Conservation (phyloP, 163 green algal species). For the Scenedesmus sp. region DNA sequence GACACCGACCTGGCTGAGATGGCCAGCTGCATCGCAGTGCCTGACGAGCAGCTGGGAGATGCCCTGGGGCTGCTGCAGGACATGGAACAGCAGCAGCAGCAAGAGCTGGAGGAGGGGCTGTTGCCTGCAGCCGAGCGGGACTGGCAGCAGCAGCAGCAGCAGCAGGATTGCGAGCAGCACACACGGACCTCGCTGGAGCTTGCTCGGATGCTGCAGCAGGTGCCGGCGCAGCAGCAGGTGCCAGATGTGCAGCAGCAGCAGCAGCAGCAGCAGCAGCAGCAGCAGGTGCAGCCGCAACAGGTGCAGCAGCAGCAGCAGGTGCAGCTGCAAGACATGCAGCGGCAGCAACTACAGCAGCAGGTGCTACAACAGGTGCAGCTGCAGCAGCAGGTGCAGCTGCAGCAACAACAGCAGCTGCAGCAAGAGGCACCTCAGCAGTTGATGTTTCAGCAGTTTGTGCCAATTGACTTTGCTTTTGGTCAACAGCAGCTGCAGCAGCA, state of each 20-base stretch:
- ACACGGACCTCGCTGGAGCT: background rate
- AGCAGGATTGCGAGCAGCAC: background rate
- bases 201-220: background rate
- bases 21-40: conserved; percentile 22
- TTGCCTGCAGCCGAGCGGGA: background rate
- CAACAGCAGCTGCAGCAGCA: no score
- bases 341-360: background rate
- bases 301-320: conserved; percentile 13
- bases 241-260: background rate
- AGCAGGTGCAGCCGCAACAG: background rate
- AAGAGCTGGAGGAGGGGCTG: background rate
- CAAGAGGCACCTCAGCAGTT: background rate
- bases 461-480: no score
- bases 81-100: background rate
- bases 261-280: background rate
- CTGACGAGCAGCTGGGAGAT: conserved; percentile 6
- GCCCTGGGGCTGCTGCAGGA: conserved; percentile 19
- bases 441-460: background rate
- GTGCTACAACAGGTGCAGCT: background rate
- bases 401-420: background rate
- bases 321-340: background rate
- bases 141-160: background rate
- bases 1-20: conserved; percentile 18
- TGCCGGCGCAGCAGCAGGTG: background rate
- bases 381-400: background rate